Percentiles rank a stretch among this genome's conserved stretches.
Evolutionary conservation across 164 flowering plant genomes (phyloP).

Genomic region (Hamamelis virginiana): DNA sequence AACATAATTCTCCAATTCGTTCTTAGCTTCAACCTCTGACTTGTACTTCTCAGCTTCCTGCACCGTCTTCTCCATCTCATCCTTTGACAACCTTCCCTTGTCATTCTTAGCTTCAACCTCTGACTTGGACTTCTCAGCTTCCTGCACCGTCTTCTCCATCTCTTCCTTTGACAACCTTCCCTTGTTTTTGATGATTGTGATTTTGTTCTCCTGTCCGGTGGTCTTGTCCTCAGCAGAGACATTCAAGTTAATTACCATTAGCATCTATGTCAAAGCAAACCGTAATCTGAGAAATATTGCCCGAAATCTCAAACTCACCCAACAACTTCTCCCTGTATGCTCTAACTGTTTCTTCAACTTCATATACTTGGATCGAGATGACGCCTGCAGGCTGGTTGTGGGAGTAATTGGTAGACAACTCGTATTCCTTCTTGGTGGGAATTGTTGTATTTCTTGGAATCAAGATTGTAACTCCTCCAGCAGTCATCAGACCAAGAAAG

Average conservation of each 20-base stretch:
- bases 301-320: conserved; percentile 22
- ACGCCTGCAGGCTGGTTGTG: conserved; percentile 31
- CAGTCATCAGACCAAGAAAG: conserved; percentile 23
- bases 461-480: conserved; percentile 31
- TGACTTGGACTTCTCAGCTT: conserved; percentile 24
- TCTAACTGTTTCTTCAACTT: conserved; percentile 28
- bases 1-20: neutral
- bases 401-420: conserved; percentile 29
- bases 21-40: conserved; percentile 27
- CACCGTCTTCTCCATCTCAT: conserved; percentile 32
- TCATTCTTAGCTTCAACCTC: conserved; percentile 34
- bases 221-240: conserved; percentile 33
- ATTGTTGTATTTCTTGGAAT: conserved; percentile 28
- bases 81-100: conserved; percentile 28
- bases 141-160: conserved; percentile 29
- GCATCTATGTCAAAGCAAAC: conserved; percentile 15
- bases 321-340: conserved; percentile 20
- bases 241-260: conserved; percentile 13
- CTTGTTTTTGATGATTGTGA: conserved; percentile 28
- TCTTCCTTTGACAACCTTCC: conserved; percentile 31
- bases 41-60: conserved; percentile 26
- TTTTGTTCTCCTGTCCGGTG: conserved; percentile 26
- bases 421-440: conserved; percentile 28
- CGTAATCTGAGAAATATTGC: conserved; percentile 23
- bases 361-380: conserved; percentile 29